Evolutionary conservation across 1,139 yeast species (phyloP).

Genomic region (Protomyces inundatus): DNA sequence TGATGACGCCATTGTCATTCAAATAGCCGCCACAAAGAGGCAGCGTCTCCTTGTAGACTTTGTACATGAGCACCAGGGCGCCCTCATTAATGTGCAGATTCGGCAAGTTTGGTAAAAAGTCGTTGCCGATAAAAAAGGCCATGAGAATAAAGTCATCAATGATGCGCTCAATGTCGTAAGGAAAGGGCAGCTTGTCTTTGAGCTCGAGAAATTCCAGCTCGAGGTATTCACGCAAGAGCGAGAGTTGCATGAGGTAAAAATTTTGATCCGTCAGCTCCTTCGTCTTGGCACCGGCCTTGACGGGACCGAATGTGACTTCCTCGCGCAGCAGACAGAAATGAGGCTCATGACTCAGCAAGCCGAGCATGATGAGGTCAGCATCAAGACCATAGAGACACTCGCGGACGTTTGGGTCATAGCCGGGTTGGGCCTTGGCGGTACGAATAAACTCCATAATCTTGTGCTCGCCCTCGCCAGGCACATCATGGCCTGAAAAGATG

Average conservation of each 20-base stretch:
- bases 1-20: conserved; percentile 74
- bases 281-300: conserved; percentile 45
- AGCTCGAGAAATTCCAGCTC: conserved; percentile 77
- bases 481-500: conserved; percentile 89
- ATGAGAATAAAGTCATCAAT: conserved; percentile 89
- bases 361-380: conserved; percentile 95
- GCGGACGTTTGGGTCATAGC: conserved; percentile 78
- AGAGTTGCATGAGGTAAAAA: conserved; percentile 75
- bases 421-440: conserved; percentile 75
- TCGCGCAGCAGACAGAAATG: conserved; percentile 92
- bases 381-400: conserved; percentile 96
- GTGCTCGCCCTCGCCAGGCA: conserved; percentile 95
- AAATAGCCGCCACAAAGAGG: conserved; percentile 75
- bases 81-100: conserved; percentile 90
- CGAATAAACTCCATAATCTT: conserved; percentile 76
- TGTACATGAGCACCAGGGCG: conserved; percentile 84
- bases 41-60: conserved; percentile 78
- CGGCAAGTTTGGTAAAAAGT: conserved; percentile 96
- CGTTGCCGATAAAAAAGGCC: conserved; percentile 94
- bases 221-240: conserved; percentile 83
- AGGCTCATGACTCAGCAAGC: conserved; percentile 92
- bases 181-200: conserved; percentile 54
- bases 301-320: conserved; percentile 80
- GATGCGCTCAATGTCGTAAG: conserved; percentile 79
- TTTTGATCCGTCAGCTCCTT: conserved; percentile 63